Base-by-base conservation (phyloP, 768 basidiomycete species). In the Mycena polygramma region DNA sequence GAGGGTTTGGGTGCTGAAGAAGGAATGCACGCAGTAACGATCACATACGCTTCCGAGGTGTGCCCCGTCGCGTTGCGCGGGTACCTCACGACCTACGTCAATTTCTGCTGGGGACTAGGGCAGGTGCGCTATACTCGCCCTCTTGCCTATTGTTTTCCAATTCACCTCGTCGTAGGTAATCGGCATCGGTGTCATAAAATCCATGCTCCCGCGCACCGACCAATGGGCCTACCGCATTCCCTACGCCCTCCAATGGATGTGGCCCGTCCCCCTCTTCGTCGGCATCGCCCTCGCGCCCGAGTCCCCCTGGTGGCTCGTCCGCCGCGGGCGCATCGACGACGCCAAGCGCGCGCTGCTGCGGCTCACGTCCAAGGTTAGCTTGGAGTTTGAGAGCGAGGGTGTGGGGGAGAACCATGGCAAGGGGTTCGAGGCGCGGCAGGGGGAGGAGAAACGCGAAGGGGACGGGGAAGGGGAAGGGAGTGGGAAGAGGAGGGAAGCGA, bases 221-320 rank as follows among this genome's bases (percentile, higher is more conserved):
- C 26, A 70, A 43, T 75, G 74, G 74, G 69, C 73, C 17, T 74
- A 74, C 52, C 73, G 73, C 37, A 73, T 73, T 57, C 68, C 58
- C 13, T 73, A 73, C 45, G 78, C 76, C 11, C 62, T 81, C 17
- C 80, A 81, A 46, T 81, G 79, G 77, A 77, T 81, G 48, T 80
- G 79, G 68, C 80, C 79, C 0, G 36, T 76, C 49, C 73, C 80
- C 5, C 75, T 81, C 53, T 62, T 81, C 54, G 57, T 75, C 6
- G 80, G 80, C 19, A 74, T 81, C 41, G 72, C 74, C 0, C 79
- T 80, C 37, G 78, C 78, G 3, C 79, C 80, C 0, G 80, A 81
- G 61, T 75, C 74, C 0, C 80, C 79, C 0, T 81, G 80, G 80
- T 81, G 80, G 80, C 73, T 81, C 9, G 80, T 81, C 2, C 78